Evolutionary conservation across 129 eudicot species (phyloP), one percentile per base, ranked within the genome.

Genomic region (Pittosporum tobira): DNA sequence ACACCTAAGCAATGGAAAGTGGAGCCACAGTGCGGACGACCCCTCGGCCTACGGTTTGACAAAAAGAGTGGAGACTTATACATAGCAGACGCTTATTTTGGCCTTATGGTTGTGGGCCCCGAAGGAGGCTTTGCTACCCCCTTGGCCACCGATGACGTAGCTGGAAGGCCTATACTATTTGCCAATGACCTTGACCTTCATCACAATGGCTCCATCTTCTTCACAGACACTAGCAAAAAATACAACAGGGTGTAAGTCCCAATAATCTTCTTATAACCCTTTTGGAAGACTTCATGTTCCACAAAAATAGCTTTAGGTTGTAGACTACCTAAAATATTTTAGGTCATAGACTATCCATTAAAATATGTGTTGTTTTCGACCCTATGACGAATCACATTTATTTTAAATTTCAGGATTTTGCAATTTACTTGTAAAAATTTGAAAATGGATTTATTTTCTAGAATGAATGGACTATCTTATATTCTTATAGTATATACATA

Each of bases 141-240:
- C 2, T 64, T 91, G 61, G 71, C 96, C n/a, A 72, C 96, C 38
- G 70, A n/a, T n/a, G n/a, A 91, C 42, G 77, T 72, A 0, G 88
- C 75, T 6, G 94, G 90, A 54, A 63, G 67, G 61, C 94, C 84
- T 18, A 83, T 91, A 21, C 83, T 91, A 25, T 91, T 91, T 40
- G 99, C 99, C 42, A 91, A 91, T 66, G 99, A 91, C 49, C 96
- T 93, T 57, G 99, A 93, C 48, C 71, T 93, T 57, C 99, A 87
- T 61, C 62, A 68, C 22, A 93, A 93, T 63, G 99, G 99, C 19
- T 93, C 99, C 65, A 82, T 93, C 64, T 93, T 81, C 77, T 93
- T 93, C 77, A 93, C 99, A 0, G 99, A 93, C 51, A 81, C 96
- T 38, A 93, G 99, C 82, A 75, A 58, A 46, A 84, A 73, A 73